phyloP scores from a whole-genome alignment of 2,329 filamentous ascomycete genomes.

The Trichoderma pleuroti region DNA sequence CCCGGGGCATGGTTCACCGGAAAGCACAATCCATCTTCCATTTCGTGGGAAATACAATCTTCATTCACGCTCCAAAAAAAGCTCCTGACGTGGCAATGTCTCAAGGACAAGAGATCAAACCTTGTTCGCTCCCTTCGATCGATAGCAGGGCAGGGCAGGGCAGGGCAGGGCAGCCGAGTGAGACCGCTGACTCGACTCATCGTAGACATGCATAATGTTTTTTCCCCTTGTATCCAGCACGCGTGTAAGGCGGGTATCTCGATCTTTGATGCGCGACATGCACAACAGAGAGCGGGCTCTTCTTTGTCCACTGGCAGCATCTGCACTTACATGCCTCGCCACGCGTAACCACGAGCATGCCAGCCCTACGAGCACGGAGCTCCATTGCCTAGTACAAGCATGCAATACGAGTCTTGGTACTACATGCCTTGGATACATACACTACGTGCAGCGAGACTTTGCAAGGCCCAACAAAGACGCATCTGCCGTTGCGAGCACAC shows the following conservation, averaged over 20 bases:
- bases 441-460: background rate
- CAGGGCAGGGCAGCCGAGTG: background rate
- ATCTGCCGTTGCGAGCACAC: background rate
- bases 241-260: constrained; percentile 1
- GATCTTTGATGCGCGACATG: background rate
- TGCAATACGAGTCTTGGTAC: too few species aligned
- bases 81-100: background rate
- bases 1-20: background rate
- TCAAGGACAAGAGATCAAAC: background rate
- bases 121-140: background rate
- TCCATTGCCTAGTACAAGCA: background rate
- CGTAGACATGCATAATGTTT: constrained; percentile 11
- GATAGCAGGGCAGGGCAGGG: background rate
- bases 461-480: background rate
- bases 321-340: background rate
- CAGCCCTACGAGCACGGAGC: constrained; percentile 5
- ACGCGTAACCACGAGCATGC: constrained; percentile 1
- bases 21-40: background rate
- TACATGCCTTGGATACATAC: background rate
- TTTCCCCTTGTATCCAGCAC: background rate
- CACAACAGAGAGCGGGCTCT: background rate
- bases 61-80: background rate
- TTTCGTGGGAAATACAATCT: background rate
- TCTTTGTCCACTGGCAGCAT: background rate
- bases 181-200: constrained; percentile 2